phyloP scores from a whole-genome alignment of 148 eudicot genomes.

The Silene latifolia region DNA sequence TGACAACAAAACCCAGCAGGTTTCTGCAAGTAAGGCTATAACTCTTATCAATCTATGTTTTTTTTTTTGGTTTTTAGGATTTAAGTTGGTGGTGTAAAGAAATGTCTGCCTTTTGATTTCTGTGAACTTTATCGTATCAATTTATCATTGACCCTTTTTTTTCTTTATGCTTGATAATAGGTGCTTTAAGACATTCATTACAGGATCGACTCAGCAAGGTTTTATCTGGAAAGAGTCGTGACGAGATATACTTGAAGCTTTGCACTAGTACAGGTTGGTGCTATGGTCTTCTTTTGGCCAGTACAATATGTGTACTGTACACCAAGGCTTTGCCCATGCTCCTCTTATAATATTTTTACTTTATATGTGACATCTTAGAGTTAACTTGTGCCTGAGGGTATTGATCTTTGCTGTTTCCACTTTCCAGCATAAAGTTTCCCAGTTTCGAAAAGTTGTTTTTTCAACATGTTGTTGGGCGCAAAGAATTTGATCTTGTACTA shows the following conservation, averaged over 20 bases:
- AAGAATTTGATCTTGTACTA: background rate
- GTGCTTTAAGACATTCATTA: slow-evolving; percentile 95
- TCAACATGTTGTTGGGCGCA: background rate
- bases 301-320: background rate
- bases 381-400: too few relatives aligned
- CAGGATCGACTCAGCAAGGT: slow-evolving; percentile 91
- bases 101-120: background rate
- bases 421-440: too few relatives aligned
- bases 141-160: slow-evolving; percentile 2
- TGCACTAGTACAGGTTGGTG: slow-evolving; percentile 76
- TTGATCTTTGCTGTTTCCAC: too few relatives aligned
- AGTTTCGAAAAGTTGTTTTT: background rate
- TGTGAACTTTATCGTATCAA: background rate
- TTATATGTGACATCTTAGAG: too few relatives aligned
- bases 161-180: slow-evolving; percentile 36
- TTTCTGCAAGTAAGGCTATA: slow-evolving; percentile 84
- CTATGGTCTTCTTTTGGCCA: background rate
- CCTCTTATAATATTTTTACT: background rate
- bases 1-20: slow-evolving; percentile 82
- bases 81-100: background rate
- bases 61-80: background rate
- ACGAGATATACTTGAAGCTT: slow-evolving; percentile 83
- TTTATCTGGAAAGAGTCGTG: slow-evolving; percentile 69
- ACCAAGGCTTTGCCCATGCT: background rate
- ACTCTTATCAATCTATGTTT: slow-evolving; percentile 1